These are phyloP conservation scores for Aspergillus carlsbadensis DNA, from an alignment of 495 filamentous ascomycete species.

Conservation along the genomic window DNA sequence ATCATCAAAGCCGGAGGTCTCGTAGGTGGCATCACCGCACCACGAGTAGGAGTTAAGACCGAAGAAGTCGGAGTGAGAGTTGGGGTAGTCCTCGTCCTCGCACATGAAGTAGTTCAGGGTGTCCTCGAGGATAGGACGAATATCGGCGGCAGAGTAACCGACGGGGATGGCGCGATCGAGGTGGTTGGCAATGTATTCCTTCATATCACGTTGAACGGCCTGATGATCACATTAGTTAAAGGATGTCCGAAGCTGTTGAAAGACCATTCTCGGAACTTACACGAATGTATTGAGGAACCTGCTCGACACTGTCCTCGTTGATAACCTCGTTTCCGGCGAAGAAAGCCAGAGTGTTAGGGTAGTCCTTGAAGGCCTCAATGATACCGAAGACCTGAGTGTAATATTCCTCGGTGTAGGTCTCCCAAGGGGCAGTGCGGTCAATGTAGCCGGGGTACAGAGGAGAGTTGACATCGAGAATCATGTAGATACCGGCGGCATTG, in stretches of 20 bases:
- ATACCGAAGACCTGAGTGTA: conserved; percentile 82
- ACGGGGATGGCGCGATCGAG: conserved; percentile 70
- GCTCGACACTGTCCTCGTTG: conserved; percentile 55
- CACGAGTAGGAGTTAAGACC: conserved; percentile 95
- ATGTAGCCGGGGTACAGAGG: conserved; percentile 77
- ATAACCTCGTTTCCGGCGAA: conserved; percentile 95
- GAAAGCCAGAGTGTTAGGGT: conserved; percentile 88
- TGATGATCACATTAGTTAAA: conserved; percentile 11
- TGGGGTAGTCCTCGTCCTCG: conserved; percentile 60
- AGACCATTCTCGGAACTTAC: conserved; percentile 17
- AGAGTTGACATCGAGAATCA: conserved; percentile 83
- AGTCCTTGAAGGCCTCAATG: conserved; percentile 92
- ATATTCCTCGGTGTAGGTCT: conserved; percentile 73
- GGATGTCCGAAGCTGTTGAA: not conserved
- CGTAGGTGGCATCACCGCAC: conserved; percentile 78
- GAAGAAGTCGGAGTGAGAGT: conserved; percentile 78
- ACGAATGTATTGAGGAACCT: conserved; percentile 43
- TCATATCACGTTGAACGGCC: conserved; percentile 80
- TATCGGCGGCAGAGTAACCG: conserved; percentile 93
- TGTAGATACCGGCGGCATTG: conserved; percentile 77
- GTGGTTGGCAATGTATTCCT: conserved; percentile 81
- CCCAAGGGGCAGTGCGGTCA: conserved; percentile 63
- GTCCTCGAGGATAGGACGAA: conserved; percentile 74
- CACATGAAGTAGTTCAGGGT: conserved; percentile 85
- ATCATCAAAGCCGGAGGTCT: conserved; percentile 66